A percentile compares a stretch with the other conserved stretches of the same genome.
These are phyloP conservation scores for Nothophytophthora sp. DNA, from an alignment of 352 stramenopile genomes.

Conservation along the genomic window DNA sequence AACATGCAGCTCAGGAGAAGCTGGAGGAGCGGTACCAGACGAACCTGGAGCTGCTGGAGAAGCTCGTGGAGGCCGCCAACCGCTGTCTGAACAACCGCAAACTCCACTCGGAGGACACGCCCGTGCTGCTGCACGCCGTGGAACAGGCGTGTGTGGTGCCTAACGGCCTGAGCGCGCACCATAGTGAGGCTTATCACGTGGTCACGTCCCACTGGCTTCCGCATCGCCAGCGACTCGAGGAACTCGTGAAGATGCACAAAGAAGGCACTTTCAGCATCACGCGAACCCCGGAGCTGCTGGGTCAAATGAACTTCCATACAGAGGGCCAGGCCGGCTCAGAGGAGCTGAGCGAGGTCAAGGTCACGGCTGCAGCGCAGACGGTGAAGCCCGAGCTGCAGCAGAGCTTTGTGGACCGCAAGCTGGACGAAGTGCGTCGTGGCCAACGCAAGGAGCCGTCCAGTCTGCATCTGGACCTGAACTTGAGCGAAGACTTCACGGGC, in stretches of 20 bases:
- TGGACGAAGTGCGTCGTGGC: slow-evolving; percentile 63
- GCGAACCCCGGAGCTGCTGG: slow-evolving; percentile 67
- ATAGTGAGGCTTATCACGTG: slow-evolving; percentile 63
- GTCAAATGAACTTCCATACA: slow-evolving; percentile 67
- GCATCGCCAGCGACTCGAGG: slow-evolving; percentile 48
- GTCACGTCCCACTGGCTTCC: slow-evolving; percentile 65
- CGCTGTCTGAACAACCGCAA: slow-evolving; percentile 77
- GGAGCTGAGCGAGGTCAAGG: slow-evolving; percentile 39
- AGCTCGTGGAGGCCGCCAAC: slow-evolving; percentile 53
- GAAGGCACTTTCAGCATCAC: slow-evolving; percentile 78
- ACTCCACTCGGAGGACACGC: slow-evolving; percentile 68
- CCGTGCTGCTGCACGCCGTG: slow-evolving; percentile 57
- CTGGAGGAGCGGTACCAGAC: slow-evolving; percentile 41
- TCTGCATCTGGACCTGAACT: slow-evolving; percentile 33
- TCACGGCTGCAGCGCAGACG: slow-evolving; percentile 26
- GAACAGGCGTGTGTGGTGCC: slow-evolving; percentile 68
- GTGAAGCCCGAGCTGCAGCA: slow-evolving; percentile 32
- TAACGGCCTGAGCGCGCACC: slow-evolving; percentile 35
- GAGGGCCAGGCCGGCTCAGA: slow-evolving; percentile 57
- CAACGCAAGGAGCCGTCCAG: slow-evolving; percentile 54
- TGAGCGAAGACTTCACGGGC: slow-evolving; percentile 19
- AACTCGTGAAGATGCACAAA: slow-evolving; percentile 78
- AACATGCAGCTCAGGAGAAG: slow-evolving; percentile 38
- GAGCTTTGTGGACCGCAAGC: slow-evolving; percentile 44
- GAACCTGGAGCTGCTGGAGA: slow-evolving; percentile 50